A percentile compares a stretch with the other conserved stretches of the same genome.
phyloP scores from a whole-genome alignment of 257 asterid genomes.

The Fraxinus americana region DNA sequence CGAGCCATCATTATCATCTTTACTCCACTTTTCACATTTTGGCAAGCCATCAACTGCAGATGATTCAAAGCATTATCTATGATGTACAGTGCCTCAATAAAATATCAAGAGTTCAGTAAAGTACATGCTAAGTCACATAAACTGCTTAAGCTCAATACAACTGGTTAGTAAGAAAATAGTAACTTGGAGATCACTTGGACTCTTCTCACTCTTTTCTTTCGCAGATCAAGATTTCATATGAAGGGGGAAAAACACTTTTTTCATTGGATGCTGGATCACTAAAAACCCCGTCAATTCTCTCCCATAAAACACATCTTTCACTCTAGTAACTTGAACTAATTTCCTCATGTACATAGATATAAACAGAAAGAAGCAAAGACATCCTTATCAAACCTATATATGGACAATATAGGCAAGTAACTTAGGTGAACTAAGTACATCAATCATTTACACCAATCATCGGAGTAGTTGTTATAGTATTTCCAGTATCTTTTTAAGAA shows the following conservation, averaged over 20 bases:
- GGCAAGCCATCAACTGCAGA: slow-evolving; percentile 77
- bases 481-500: not conserved
- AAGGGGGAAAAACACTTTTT: not conserved
- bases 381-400: not conserved
- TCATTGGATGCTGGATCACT: not conserved
- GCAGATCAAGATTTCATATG: not conserved
- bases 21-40: slow-evolving; percentile 86
- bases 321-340: not conserved
- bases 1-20: slow-evolving; percentile 65
- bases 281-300: not conserved
- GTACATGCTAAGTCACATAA: not conserved
- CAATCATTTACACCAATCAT: too few relatives aligned
- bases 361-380: not conserved
- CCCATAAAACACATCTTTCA: not conserved
- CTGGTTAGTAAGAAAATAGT: not conserved
- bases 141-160: not conserved
- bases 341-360: not conserved
- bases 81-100: not conserved
- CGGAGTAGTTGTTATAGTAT: too few relatives aligned
- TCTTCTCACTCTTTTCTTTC: not conserved
- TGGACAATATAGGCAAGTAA: not conserved
- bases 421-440: not conserved
- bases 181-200: too few relatives aligned
- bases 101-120: not conserved
- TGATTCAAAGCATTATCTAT: slow-evolving; percentile 13